Evolutionary conservation across 2,329 filamentous ascomycete species (phyloP), one percentile per base, ranked within the genome.

Genomic region (Sclerotinia nivalis): DNA sequence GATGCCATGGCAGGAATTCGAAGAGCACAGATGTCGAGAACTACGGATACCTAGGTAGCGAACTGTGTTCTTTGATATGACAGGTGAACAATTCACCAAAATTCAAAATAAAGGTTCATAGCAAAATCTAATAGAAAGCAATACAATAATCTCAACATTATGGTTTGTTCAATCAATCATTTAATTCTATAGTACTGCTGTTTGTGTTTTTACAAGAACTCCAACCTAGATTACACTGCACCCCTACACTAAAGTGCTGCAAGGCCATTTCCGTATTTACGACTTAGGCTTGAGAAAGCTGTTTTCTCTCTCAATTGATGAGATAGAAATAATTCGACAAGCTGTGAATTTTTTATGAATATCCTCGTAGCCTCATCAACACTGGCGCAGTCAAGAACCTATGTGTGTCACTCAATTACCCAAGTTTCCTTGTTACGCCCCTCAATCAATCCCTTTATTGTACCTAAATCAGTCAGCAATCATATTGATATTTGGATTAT

Each of bases 121-220:
- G 25, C 18, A 18, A 18, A 59, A 59, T n/a, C 28, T 25, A 64
- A 6, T 7, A 50, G 8, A 18, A 25, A 25, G 12, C 8, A 37
- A 31, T 49, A 1, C 3, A 1, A 34, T 49, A 15, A 34, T 49
- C 20, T 22, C 8, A 55, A 12, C 2, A 37, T 37, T 8, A 25
- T 37, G 4, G 28, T 49, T 37, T 45, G 47, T 49, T 28, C 18
- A 52, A 52, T 52, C 31, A 40, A 64, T 52, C n/a, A 18, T 68
- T 65, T 28, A 64, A 65, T 47, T 69, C 68, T 68, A 68, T 62
- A 22, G 43, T 62, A 40, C 60, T 28, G 37, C 31, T 67, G 64
- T 56, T 25, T 66, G 50, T 75, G 71, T 76, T 75, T 72, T 74
- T 74, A 73, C 75, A 76, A 73, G 74, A 72, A 75, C 72, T 73